These are phyloP conservation scores for Hypoxylon sp. DNA, from an alignment of 2,329 filamentous ascomycete species.

Conservation along the genomic window DNA sequence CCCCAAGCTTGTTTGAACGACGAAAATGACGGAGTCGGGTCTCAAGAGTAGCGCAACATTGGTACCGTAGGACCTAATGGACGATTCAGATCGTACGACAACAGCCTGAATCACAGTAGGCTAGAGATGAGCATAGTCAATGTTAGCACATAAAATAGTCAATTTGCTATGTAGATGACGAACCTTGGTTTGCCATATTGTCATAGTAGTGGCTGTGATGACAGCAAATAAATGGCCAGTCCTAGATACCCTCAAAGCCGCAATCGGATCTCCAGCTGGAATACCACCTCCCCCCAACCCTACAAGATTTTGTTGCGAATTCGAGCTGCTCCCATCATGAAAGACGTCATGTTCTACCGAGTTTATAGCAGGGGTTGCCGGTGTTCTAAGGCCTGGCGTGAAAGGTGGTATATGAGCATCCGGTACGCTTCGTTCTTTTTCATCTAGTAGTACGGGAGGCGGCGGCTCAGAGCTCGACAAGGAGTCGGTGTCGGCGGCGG, in stretches of 20 bases:
- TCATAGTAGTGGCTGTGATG: conserved; percentile 86
- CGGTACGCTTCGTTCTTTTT: conserved; percentile 51
- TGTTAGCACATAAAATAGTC: conserved; percentile 45
- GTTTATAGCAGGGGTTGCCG: conserved; percentile 70
- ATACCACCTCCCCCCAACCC: conserved; percentile 57
- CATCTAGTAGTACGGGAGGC: conserved; percentile 46
- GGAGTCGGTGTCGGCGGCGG: conserved; percentile 55
- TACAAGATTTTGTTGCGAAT: conserved; percentile 50
- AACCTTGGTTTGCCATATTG: conserved; percentile 98
- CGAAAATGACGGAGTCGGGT: conserved; percentile 91
- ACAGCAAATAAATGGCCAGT: conserved; percentile 88
- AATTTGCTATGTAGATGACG: conserved; percentile 46
- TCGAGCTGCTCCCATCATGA: conserved; percentile 52
- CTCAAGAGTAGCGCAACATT: conserved; percentile 89
- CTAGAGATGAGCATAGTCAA: conserved; percentile 62
- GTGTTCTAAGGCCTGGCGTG: conserved; percentile 64
- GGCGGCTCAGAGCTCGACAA: conserved; percentile 47
- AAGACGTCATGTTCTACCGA: conserved; percentile 70
- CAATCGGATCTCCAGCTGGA: conserved; percentile 72
- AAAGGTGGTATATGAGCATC: conserved; percentile 57
- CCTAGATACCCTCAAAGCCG: conserved; percentile 82
- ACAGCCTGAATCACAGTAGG: conserved; percentile 90
- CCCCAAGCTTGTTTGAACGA: conserved; percentile 87
- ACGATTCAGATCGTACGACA: conserved; percentile 84
- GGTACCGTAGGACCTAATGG: conserved; percentile 84